Percentiles rank a stretch among this genome's conserved stretches.
phyloP scores from a whole-genome alignment of 1,284 basidiomycete genomes.

The Apiotrichum veenhuisii region DNA sequence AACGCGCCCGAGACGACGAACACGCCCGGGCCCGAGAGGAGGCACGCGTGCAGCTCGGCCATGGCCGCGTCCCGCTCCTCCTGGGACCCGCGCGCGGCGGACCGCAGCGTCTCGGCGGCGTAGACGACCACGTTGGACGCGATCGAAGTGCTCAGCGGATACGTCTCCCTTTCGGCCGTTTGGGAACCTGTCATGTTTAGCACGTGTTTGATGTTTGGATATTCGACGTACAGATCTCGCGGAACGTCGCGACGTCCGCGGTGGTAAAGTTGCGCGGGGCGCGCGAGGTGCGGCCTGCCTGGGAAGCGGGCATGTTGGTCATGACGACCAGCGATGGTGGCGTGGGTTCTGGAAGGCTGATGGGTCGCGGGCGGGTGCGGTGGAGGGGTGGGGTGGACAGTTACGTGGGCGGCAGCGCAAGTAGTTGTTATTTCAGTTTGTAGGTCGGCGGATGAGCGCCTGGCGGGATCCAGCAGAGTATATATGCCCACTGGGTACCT shows the following conservation, averaged over 20 bases:
- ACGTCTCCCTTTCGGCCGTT: background rate
- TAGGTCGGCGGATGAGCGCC: too few species aligned
- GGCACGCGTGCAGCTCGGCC: constrained; percentile 16
- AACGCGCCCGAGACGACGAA: constrained; percentile 5
- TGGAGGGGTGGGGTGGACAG: too few species aligned
- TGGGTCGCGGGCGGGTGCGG: too few species aligned
- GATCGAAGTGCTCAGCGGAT: constrained; percentile 4
- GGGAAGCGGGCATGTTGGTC: background rate
- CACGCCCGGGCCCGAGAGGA: constrained; percentile 16
- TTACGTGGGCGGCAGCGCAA: too few species aligned
- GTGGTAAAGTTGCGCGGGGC: background rate
- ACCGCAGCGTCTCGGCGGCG: constrained; percentile 1
- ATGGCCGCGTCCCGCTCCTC: constrained; percentile 6
- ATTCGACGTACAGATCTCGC: constrained; percentile 5
- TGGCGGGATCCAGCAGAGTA: too few species aligned
- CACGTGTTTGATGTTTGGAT: background rate
- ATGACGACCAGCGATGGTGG: too few species aligned
- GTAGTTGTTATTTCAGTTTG: too few species aligned
- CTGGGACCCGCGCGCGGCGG: background rate
- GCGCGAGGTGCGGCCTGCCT: background rate
- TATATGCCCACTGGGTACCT: too few species aligned
- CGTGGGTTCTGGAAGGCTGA: too few species aligned
- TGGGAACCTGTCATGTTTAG: constrained; percentile 3
- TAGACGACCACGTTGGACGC: constrained; percentile 8
- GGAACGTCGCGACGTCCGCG: constrained; percentile 4